phyloP scores from a whole-genome alignment of 2,329 filamentous ascomycete species.

The Fusarium sp. region DNA sequence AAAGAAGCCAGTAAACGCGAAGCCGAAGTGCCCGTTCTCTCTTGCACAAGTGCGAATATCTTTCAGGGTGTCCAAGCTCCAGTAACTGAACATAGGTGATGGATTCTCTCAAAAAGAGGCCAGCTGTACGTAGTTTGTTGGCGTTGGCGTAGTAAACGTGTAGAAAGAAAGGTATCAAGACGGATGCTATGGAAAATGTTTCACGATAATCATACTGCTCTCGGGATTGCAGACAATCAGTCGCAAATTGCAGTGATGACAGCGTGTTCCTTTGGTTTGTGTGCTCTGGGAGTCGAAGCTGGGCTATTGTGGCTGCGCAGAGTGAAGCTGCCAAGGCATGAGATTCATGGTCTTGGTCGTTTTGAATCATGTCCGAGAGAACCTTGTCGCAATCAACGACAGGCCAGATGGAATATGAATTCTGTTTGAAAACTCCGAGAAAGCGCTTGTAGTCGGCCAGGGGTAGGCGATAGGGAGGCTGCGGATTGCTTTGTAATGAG shows the following conservation, averaged over 20 bases:
- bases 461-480: conserved; percentile 24
- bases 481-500: not conserved
- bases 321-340: conserved; percentile 41
- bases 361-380: conserved; percentile 20
- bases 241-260: conserved; percentile 30
- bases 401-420: conserved; percentile 40
- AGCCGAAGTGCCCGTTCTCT: conserved; percentile 37
- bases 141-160: conserved; percentile 46
- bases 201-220: conserved; percentile 43
- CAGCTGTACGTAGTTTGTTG: conserved; percentile 42
- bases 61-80: conserved; percentile 36
- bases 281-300: conserved; percentile 42
- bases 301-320: conserved; percentile 44
- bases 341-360: conserved; percentile 34
- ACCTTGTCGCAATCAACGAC: conserved; percentile 38
- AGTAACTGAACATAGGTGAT: conserved; percentile 41
- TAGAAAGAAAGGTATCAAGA: conserved; percentile 44
- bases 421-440: conserved; percentile 34
- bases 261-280: conserved; percentile 17
- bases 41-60: conserved; percentile 21
- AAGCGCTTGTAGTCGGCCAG: conserved; percentile 36
- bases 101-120: conserved; percentile 38
- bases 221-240: conserved; percentile 31
- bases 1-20: conserved; percentile 41
- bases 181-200: conserved; percentile 27